Evolutionary conservation across 2,329 filamentous ascomycete species (phyloP).

Genomic region (Epichloe brachyelytri): DNA sequence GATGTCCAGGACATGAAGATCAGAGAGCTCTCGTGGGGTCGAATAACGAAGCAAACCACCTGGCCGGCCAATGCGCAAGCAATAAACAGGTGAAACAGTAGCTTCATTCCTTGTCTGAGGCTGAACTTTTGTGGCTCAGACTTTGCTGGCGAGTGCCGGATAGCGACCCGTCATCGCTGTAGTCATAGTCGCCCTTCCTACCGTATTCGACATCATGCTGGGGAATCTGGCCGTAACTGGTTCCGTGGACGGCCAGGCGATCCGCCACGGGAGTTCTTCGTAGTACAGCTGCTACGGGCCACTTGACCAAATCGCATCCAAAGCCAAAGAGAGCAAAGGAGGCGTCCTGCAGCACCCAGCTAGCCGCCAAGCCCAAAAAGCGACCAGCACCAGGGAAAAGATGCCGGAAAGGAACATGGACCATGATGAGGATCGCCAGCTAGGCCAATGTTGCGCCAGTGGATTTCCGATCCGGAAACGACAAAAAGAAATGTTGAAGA

Average conservation of each 20-base stretch:
- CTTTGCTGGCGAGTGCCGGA: background rate
- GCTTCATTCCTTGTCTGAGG: background rate
- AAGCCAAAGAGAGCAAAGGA: slow-evolving; percentile 11
- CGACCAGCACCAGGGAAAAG: slow-evolving; percentile 13
- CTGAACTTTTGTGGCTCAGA: background rate
- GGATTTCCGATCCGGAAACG: slow-evolving; percentile 21
- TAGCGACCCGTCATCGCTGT: slow-evolving; percentile 4
- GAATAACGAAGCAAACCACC: slow-evolving; percentile 10
- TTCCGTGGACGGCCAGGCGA: background rate
- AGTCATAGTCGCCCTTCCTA: slow-evolving; percentile 2
- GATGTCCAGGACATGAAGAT: slow-evolving; percentile 24
- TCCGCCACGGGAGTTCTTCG: slow-evolving; percentile 2
- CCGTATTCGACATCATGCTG: slow-evolving; percentile 14
- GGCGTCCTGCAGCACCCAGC: slow-evolving; percentile 15
- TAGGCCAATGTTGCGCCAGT: slow-evolving; percentile 21
- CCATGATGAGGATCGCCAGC: slow-evolving; percentile 17
- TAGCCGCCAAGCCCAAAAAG: slow-evolving; percentile 8
- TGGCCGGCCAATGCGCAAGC: slow-evolving; percentile 10
- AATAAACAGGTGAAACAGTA: slow-evolving; percentile 8
- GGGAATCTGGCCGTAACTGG: slow-evolving; percentile 11
- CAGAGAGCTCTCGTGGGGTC: slow-evolving; percentile 18
- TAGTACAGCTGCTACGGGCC: slow-evolving; percentile 10
- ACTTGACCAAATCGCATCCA: slow-evolving; percentile 14
- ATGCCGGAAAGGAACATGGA: slow-evolving; percentile 19
- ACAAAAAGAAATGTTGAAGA: slow-evolving; percentile 14